Conservation (phyloP, 2,329 filamentous ascomycete genomes). For the Zymoseptoria brevis region DNA sequence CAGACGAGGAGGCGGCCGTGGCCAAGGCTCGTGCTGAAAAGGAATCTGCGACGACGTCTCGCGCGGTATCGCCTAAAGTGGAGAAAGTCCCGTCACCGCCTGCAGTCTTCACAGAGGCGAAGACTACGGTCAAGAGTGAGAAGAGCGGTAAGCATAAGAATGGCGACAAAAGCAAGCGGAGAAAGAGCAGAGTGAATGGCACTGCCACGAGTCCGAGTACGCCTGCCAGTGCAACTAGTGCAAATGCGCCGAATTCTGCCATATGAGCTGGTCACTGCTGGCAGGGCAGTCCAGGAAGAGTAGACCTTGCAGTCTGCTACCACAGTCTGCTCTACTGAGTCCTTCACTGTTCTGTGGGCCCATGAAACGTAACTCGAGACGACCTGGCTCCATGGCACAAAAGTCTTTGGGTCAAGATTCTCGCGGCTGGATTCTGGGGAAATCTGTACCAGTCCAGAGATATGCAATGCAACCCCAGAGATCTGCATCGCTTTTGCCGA, state of each 20-base stretch:
- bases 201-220: constrained; percentile 16
- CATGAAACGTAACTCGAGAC: too few species aligned
- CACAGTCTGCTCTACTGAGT: too few species aligned
- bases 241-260: constrained; percentile 6
- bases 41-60: constrained; percentile 9
- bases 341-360: too few species aligned
- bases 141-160: constrained; percentile 12
- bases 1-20: constrained; percentile 28
- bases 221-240: constrained; percentile 9
- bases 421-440: not conserved
- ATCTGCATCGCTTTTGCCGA: not conserved
- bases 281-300: not conserved
- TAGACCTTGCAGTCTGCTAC: too few species aligned
- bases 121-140: constrained; percentile 5
- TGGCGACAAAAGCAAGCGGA: constrained; percentile 13
- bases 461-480: not conserved
- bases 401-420: too few species aligned
- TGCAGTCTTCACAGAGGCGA: constrained; percentile 16
- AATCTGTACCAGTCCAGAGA: not conserved
- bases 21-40: constrained; percentile 17
- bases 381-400: too few species aligned
- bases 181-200: constrained; percentile 15
- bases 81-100: constrained; percentile 11
- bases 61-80: constrained; percentile 5
- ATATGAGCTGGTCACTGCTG: constrained; percentile 1